Evolutionary conservation across 164 flowering plant genomes (phyloP), one percentile per base, ranked within the genome.

Genomic region (Liquidambar formosana): DNA sequence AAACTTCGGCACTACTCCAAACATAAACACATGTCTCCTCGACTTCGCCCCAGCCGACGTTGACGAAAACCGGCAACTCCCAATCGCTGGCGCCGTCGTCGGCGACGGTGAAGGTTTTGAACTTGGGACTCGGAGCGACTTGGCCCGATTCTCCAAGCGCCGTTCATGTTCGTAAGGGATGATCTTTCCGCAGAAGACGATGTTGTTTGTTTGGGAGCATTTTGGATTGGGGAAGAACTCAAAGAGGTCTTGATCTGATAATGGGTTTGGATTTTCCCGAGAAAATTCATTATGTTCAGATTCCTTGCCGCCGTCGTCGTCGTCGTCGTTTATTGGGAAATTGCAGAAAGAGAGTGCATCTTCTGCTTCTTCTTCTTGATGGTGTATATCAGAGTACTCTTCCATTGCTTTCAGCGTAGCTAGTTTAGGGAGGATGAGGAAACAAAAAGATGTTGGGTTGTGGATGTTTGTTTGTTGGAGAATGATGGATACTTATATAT

Each of bases 291-390:
- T 59, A 27, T 26, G 43, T 4, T 26, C 41, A 1, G 23, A 16
- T 23, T n/a, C 51, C 15, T 57, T 27, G 22, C n/a, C n/a, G 2
- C 14, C 61, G 22, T 23, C 28, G 60, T 23, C 61, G 25, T 25
- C 48, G 48, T 11, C 49, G 65, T 21, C 49, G 52, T 43, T 6
- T 5, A 49, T 18, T 23, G 68, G 68, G 10, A 52, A 45, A 25
- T 65, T 23, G 59, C 27, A 33, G 60, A 52, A 19, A 53, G 60
- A 53, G 48, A 65, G 59, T 5, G 68, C n/a, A 18, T 65, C 68
- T 28, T 65, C 60, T 11, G 23, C 48, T n/a, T 61, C 48, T 61
- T 61, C 64, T 15, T 15, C 46, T 6, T 38, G 43, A 1, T 16
- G 12, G 0, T 33, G 44, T 1, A 51, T 9, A 33, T 33, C 41